Conservation (phyloP, 169 alveolate species). For the Plasmodium falciparum region DNA sequence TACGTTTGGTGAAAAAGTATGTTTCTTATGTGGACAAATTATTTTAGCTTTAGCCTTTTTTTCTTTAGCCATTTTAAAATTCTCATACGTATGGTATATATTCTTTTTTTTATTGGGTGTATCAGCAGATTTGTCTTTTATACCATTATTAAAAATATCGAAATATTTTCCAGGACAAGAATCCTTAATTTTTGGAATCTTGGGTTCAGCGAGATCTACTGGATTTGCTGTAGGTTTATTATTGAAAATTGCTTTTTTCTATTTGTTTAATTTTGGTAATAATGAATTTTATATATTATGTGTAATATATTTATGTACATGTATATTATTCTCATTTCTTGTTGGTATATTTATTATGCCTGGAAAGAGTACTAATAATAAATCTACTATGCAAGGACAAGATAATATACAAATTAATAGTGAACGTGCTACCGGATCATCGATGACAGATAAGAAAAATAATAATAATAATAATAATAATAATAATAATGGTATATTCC, state of each 20-base stretch:
- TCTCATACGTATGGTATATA: slow-evolving; percentile 59
- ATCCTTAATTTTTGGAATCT: slow-evolving; percentile 67
- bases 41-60: slow-evolving; percentile 41
- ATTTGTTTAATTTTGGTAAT: slow-evolving; percentile 16
- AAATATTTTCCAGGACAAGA: slow-evolving; percentile 54
- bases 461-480: background rate
- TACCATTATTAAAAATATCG: slow-evolving; percentile 69
- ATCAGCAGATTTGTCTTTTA: slow-evolving; percentile 70
- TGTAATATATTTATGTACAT: slow-evolving; percentile 22
- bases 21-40: slow-evolving; percentile 58
- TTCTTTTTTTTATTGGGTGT: slow-evolving; percentile 62
- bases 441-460: slow-evolving; percentile 26
- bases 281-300: slow-evolving; percentile 61
- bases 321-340: slow-evolving; percentile 22
- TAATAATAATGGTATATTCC: background rate
- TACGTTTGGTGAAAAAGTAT: slow-evolving; percentile 61
- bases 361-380: background rate
- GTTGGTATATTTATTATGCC: slow-evolving; percentile 73
- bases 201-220: slow-evolving; percentile 68
- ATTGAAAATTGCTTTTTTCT: slow-evolving; percentile 40
- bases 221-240: slow-evolving; percentile 48
- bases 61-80: slow-evolving; percentile 4
- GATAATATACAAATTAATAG: slow-evolving; percentile 5
- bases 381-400: background rate
- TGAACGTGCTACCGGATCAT: slow-evolving; percentile 50